Base-by-base conservation (phyloP, 108 stramenopile species). In the Fragilariopsis cylindrus region DNA sequence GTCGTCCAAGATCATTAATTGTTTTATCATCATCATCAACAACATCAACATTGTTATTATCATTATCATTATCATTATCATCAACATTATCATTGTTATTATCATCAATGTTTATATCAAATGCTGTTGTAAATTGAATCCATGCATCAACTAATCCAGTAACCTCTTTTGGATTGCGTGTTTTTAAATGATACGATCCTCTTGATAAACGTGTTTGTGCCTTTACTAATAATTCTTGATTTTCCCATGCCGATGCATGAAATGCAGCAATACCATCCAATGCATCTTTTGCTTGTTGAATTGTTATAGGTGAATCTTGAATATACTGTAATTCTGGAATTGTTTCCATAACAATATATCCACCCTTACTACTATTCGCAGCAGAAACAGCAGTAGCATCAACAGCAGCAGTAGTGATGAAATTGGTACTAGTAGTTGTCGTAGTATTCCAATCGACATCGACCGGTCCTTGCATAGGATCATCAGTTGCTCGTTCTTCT, bases 191-290 rank as follows among this genome's bases (percentile, higher is more conserved):
- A 70, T 87, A 91, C 53, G 81, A 83, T 8, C 88, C 89, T 9
- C 58, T 40, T 30, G 39, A 60, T 21, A 94, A 65, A 30, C 81
- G 65, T 42, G 76, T 39, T 15, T 76, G 65, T 13, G 81, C 77
- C 13, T 70, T 49, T 69, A 67, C 12, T 57, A 94, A 71, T 18
- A 94, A n/a, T 56, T 79, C 48, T 8, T 12, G 19, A 48, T 91
- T 74, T 63, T 91, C 85, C 85, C 81, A 90, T 1, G 90, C 87
- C 15, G 85, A 69, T 7, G 90, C 87, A 80, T 94, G 90, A n/a
- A 94, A 65, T 7, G 65, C 67, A 12, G 92, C 92, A 15, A 91
- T 79, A 1, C 90, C 89, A 13, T 50, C 39, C 16, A 94, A 72
- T 30, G 84, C 83, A 56, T 78, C 50, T 19, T 82, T 60, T 6